phyloP scores from a whole-genome alignment of 371 early-diverging fungal genomes.

The Chytridiales sp. region DNA sequence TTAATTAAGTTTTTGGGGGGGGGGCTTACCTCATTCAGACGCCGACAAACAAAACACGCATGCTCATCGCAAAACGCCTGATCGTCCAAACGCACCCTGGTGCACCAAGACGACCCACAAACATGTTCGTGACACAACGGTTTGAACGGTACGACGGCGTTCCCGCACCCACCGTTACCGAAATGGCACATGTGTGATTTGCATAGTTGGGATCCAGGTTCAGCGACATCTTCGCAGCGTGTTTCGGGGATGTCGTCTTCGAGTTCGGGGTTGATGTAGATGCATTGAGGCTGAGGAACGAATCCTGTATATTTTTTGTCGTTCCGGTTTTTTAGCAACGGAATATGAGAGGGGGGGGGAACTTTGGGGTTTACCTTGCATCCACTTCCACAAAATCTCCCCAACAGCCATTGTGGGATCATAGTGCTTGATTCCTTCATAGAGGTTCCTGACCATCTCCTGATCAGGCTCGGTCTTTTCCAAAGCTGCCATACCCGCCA shows the following conservation, averaged over 20 bases:
- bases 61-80: constrained; percentile 26
- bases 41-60: constrained; percentile 25
- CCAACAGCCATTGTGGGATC: constrained; percentile 5
- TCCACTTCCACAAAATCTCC: constrained; percentile 19
- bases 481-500: background rate
- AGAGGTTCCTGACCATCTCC: constrained; percentile 16
- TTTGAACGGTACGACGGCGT: background rate
- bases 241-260: too few relatives aligned
- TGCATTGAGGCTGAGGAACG: constrained; percentile 22
- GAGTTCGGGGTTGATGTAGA: background rate
- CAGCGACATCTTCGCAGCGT: constrained; percentile 9
- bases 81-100: background rate
- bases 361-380: too few relatives aligned
- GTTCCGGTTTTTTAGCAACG: too few relatives aligned
- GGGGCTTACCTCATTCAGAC: constrained; percentile 5
- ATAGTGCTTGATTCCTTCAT: constrained; percentile 33
- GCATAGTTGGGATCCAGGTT: constrained; percentile 11
- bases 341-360: too few relatives aligned
- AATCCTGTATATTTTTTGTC: too few relatives aligned
- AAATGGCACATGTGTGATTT: constrained; percentile 13
- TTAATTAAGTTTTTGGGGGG: too few relatives aligned
- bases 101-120: constrained; percentile 7
- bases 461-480: too few relatives aligned
- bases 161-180: background rate
- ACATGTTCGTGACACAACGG: constrained; percentile 10